Evolutionary conservation across 1,284 basidiomycete genomes (phyloP).

Genomic region (Cutaneotrichosporon curvatum): DNA sequence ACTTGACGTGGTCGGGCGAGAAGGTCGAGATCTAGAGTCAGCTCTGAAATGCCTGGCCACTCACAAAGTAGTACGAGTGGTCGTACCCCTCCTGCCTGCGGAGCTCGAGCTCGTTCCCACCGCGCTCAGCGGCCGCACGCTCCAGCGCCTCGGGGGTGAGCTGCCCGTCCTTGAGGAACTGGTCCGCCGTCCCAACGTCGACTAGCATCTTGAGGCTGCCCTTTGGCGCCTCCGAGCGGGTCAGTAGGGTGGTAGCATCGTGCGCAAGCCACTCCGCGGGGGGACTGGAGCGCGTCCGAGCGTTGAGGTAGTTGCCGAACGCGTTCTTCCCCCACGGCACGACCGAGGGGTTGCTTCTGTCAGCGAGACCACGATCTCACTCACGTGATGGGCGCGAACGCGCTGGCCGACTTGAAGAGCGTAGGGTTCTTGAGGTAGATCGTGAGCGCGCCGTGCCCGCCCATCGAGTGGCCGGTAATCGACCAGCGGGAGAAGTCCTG

Average conservation of each 20-base stretch:
- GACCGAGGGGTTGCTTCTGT: slow-evolving; percentile 63
- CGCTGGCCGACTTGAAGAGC: slow-evolving; percentile 78
- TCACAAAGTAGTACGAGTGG: slow-evolving; percentile 82
- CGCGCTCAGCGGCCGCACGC: slow-evolving; percentile 49
- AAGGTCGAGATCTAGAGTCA: slow-evolving; percentile 58
- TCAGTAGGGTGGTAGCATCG: slow-evolving; percentile 79
- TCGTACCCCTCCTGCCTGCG: slow-evolving; percentile 84
- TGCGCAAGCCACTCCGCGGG: slow-evolving; percentile 52
- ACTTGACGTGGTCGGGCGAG: slow-evolving; percentile 51
- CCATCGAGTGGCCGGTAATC: slow-evolving; percentile 86
- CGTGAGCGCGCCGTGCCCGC: slow-evolving; percentile 89
- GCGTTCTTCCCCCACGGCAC: slow-evolving; percentile 91
- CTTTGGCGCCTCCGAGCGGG: slow-evolving; percentile 51
- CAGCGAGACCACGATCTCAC: slow-evolving; percentile 11
- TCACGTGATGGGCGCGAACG: slow-evolving; percentile 76
- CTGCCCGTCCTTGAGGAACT: slow-evolving; percentile 78
- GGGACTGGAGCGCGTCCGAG: slow-evolving; percentile 40
- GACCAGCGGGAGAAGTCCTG: slow-evolving; percentile 49
- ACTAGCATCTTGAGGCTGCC: slow-evolving; percentile 66
- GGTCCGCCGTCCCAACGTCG: slow-evolving; percentile 79
- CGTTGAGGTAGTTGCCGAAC: slow-evolving; percentile 72
- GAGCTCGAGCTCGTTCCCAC: slow-evolving; percentile 66
- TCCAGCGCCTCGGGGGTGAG: slow-evolving; percentile 84
- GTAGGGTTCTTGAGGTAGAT: slow-evolving; percentile 71
- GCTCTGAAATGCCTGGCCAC: slow-evolving; percentile 35